phyloP scores from a whole-genome alignment of 108 stramenopile species.

The Poteriospumella lacustris region DNA sequence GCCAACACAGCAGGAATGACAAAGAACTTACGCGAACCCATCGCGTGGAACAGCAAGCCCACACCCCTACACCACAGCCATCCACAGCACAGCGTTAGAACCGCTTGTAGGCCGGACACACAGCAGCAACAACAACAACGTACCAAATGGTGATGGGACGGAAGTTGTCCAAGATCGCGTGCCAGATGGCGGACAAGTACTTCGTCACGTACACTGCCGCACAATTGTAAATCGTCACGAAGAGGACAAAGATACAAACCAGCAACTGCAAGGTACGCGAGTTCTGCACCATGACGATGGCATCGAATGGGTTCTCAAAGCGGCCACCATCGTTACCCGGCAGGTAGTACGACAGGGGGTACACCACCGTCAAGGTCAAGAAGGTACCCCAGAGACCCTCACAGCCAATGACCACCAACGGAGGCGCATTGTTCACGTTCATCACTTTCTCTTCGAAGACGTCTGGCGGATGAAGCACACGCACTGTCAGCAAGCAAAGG shows the following conservation, averaged over 20 bases:
- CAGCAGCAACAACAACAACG: not conserved
- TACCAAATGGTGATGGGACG: slow-evolving; percentile 83
- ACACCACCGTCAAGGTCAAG: slow-evolving; percentile 34
- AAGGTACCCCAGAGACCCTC: slow-evolving; percentile 50
- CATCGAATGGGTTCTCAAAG: slow-evolving; percentile 42
- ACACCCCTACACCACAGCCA: not conserved
- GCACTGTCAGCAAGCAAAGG: not conserved
- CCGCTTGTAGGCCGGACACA: not conserved
- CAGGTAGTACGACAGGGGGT: slow-evolving; percentile 39
- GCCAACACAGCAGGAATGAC: not conserved
- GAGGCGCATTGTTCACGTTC: slow-evolving; percentile 45
- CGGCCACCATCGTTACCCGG: slow-evolving; percentile 44
- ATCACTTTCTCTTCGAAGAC: slow-evolving; percentile 53
- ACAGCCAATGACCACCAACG: slow-evolving; percentile 27
- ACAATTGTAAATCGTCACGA: slow-evolving; percentile 86
- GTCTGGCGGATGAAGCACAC: not conserved
- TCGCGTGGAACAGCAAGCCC: not conserved
- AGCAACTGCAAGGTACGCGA: slow-evolving; percentile 23
- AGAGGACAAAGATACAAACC: slow-evolving; percentile 67
- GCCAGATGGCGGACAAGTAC: slow-evolving; percentile 80
- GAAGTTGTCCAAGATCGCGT: slow-evolving; percentile 95
- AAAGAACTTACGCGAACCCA: not conserved
- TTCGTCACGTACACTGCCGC: slow-evolving; percentile 83
- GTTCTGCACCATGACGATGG: slow-evolving; percentile 45
- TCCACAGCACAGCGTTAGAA: not conserved